Conservation (phyloP, 768 basidiomycete genomes). For the Trametes coccinea region DNA sequence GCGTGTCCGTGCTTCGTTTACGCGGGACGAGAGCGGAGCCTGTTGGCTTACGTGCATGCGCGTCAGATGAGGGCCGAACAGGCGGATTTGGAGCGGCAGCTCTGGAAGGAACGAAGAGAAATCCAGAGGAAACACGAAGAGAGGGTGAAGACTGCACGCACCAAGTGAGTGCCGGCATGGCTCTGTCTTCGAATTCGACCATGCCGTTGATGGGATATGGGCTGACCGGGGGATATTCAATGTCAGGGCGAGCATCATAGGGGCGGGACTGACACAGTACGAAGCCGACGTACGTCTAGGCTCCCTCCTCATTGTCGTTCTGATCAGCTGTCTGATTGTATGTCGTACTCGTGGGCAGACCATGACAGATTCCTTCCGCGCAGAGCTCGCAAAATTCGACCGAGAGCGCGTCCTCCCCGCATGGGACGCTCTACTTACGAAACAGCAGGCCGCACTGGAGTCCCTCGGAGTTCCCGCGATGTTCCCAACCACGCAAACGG, state of each 20-base stretch:
- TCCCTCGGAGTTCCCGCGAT: conserved; percentile 68
- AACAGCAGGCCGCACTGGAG: conserved; percentile 68
- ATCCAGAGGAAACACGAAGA: conserved; percentile 69
- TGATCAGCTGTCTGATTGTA: conserved; percentile 13
- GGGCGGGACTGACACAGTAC: conserved; percentile 62
- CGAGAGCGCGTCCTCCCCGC: conserved; percentile 65
- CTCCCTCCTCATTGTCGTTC: conserved; percentile 7
- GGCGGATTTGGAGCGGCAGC: conserved; percentile 60
- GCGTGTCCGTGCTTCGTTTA: conserved; percentile 15
- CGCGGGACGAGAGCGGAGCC: background rate
- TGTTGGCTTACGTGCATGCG: background rate
- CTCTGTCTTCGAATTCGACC: background rate
- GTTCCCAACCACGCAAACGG: conserved; percentile 52
- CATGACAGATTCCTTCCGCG: conserved; percentile 62
- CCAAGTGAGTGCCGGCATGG: conserved; percentile 51
- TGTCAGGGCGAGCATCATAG: conserved; percentile 65
- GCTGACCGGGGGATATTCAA: background rate
- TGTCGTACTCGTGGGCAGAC: conserved; percentile 43
- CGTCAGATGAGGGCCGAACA: conserved; percentile 72
- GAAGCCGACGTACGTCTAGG: conserved; percentile 58
- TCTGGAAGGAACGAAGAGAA: conserved; percentile 66
- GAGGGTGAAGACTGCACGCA: conserved; percentile 66
- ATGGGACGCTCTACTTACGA: conserved; percentile 73
- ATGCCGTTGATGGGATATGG: background rate
- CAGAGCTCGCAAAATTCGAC: conserved; percentile 70